Conservation (phyloP, 805 yeast species). For the Saccharomyces jurei region DNA sequence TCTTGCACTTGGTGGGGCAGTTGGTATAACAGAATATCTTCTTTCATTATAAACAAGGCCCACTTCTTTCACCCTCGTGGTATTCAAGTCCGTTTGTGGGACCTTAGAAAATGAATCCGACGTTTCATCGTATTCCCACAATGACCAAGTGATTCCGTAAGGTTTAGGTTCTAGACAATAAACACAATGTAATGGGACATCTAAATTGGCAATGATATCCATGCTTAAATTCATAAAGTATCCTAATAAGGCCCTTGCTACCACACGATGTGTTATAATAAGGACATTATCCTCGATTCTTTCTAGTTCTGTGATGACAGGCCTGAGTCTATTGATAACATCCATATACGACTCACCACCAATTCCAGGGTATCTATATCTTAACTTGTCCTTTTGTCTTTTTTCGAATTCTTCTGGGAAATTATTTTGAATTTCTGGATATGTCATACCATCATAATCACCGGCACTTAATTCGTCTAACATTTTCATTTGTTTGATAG, state of each 20-base stretch:
- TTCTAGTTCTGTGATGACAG: conserved; percentile 87
- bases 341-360: conserved; percentile 96
- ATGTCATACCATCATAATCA: conserved; percentile 84
- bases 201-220: conserved; percentile 78
- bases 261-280: conserved; percentile 83
- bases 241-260: conserved; percentile 77
- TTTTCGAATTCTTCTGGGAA: conserved; percentile 75
- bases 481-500: conserved; percentile 84
- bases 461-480: conserved; percentile 93
- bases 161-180: conserved; percentile 89
- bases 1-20: conserved; percentile 45
- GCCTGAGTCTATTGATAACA: conserved; percentile 82
- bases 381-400: conserved; percentile 66
- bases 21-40: conserved; percentile 67
- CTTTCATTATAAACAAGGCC: conserved; percentile 64
- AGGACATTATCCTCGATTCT: conserved; percentile 81
- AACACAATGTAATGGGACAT: conserved; percentile 86
- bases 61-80: conserved; percentile 54
- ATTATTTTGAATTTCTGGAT: conserved; percentile 66
- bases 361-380: conserved; percentile 90
- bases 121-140: conserved; percentile 78
- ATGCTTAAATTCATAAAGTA: conserved; percentile 78
- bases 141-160: conserved; percentile 88
- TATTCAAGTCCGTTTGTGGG: conserved; percentile 34
- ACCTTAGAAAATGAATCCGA: conserved; percentile 72